Percentiles rank a stretch among this genome's conserved stretches.
phyloP scores from a whole-genome alignment of 2,329 filamentous ascomycete species.

The Fusarium tricinctum region DNA sequence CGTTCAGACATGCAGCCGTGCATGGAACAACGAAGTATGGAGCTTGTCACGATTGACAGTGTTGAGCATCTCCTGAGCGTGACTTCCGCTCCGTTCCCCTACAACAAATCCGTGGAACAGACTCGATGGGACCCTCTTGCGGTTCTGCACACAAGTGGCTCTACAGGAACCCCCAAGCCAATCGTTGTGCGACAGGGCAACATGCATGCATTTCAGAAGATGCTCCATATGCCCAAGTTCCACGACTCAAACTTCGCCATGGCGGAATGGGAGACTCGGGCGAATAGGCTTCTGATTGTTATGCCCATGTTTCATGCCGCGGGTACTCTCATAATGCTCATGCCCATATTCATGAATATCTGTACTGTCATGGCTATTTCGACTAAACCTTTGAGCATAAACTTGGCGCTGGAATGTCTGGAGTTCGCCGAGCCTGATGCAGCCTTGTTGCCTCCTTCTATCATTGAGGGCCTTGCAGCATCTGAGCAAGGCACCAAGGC shows the following conservation, averaged over 20 bases:
- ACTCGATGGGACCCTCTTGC: slow-evolving; percentile 12
- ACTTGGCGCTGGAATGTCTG: neutral
- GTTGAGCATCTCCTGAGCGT: neutral
- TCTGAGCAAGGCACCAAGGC: neutral
- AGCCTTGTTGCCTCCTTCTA: neutral
- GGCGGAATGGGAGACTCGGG: neutral
- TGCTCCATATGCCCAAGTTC: accelerated
- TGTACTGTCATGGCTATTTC: neutral
- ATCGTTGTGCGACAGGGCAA: neutral
- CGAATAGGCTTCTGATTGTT: neutral
- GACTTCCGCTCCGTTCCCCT: neutral
- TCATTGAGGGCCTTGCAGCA: slow-evolving; percentile 2
- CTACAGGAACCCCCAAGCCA: slow-evolving; percentile 9
- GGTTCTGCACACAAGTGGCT: slow-evolving; percentile 16
- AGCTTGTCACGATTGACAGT: neutral
- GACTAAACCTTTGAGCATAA: slow-evolving; percentile 3
- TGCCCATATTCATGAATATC: accelerated
- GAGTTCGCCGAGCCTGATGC: neutral
- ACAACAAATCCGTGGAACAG: neutral
- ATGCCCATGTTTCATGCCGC: slow-evolving; percentile 22
- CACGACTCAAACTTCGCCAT: neutral
- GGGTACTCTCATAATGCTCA: neutral
- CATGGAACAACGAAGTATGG: neutral
- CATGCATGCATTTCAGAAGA: neutral
- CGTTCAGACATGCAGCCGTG: neutral